phyloP scores from a whole-genome alignment of 768 basidiomycete genomes.

The Termitomyces heimii region DNA sequence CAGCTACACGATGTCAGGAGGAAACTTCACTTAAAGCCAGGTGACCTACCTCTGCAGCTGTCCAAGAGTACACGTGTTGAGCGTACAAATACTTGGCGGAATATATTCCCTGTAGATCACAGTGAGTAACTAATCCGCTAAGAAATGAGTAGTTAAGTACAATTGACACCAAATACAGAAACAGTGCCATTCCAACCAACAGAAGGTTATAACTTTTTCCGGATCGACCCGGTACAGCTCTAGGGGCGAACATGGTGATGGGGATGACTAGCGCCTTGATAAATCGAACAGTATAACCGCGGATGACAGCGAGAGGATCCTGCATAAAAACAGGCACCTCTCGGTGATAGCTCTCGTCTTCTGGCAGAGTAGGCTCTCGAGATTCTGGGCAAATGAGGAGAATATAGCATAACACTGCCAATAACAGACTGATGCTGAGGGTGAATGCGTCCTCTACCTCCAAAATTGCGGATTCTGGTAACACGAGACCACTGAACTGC shows the following conservation, averaged over 20 bases:
- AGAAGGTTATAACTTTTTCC: conserved; percentile 73
- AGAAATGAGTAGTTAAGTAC: conserved; percentile 32
- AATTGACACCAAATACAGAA: conserved; percentile 57
- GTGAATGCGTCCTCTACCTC: conserved; percentile 36
- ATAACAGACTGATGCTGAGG: conserved; percentile 33
- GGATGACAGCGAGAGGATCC: conserved; percentile 23
- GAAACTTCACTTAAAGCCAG: not conserved
- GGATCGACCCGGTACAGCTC: conserved; percentile 30
- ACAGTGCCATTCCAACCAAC: conserved; percentile 56
- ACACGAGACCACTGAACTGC: conserved; percentile 45
- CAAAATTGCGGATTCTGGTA: conserved; percentile 54
- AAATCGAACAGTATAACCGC: conserved; percentile 22
- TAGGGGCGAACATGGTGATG: conserved; percentile 64
- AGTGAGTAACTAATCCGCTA: not conserved
- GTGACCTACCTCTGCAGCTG: conserved; percentile 42
- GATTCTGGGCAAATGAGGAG: conserved; percentile 52
- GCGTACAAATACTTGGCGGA: conserved; percentile 78
- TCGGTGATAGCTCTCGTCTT: conserved; percentile 14
- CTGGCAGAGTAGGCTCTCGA: conserved; percentile 21
- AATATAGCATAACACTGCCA: conserved; percentile 31
- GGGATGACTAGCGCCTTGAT: conserved; percentile 51
- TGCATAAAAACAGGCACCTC: conserved; percentile 21
- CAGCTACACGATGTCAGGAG: conserved; percentile 30
- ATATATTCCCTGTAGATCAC: conserved; percentile 48
- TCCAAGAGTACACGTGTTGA: conserved; percentile 66